Base-by-base conservation (phyloP, 495 filamentous ascomycete species). In the Xanthoparmelia taractica region DNA sequence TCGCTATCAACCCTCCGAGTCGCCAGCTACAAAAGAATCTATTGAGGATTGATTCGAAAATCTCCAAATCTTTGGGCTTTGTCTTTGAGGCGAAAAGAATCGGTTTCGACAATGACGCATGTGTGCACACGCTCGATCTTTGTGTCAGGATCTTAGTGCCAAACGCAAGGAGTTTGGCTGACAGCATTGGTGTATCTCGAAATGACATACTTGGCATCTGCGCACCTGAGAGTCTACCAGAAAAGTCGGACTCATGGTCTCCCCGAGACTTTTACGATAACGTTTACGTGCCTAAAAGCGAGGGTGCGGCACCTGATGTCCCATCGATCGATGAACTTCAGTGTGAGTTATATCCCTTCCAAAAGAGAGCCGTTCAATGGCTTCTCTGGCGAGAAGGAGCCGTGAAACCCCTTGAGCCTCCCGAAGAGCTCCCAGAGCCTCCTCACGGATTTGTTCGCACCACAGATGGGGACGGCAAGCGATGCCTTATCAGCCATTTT, bases 361-460 rank as follows among this genome's bases (percentile, higher is more conserved):
- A 92, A 69, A 78, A 80, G 63, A 77, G 88, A 65, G 81, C 88
- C n/a, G 79, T 91, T 7, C 73, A 79, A 52, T 92, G 88, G 87
- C 74, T 92, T 64, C 65, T 91, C 37, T 65, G 70, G 58, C 78
- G 82, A 67, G 89, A 91, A 68, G 78, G 82, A 11, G 71, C 79
- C 65, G 67, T 73, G 4, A 37, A 52, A 23, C 31, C 36, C 13
- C 31, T 29, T 33, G 59, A 47, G 27, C n/a, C 31, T n/a, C 29
- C 17, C n/a, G 29, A 27, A 29, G 57, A 60, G 11, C 17, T 23
- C 17, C 20, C 25, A 4, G 27, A 33, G 41, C 60, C 67, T 1
- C 57, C 69, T 18, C 65, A 71, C 63, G 64, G 66, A 27, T 77
- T 70, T 40, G 29, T 69, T 7, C 27, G 29, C 54, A 73, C 75